Evolutionary conservation across 1,284 basidiomycete species (phyloP).

Genomic region (Apiotrichum laibachii): DNA sequence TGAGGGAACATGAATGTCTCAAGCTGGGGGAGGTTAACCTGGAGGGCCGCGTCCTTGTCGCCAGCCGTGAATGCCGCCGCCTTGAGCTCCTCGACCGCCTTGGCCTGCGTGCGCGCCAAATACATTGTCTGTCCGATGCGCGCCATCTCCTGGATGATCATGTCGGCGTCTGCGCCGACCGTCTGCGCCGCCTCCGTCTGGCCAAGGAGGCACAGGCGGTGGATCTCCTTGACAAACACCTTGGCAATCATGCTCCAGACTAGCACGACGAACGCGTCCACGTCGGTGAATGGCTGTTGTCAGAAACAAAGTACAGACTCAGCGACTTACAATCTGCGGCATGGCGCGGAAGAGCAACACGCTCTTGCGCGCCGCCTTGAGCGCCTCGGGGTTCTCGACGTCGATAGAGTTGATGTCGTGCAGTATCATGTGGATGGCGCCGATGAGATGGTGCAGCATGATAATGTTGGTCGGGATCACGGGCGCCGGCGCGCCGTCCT

Average conservation of each 20-base stretch:
- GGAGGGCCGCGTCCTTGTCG: not conserved
- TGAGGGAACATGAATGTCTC: conserved; percentile 21
- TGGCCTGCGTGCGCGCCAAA: conserved; percentile 36
- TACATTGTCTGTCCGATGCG: conserved; percentile 37
- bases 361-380: conserved; percentile 34
- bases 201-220: conserved; percentile 29
- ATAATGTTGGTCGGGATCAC: conserved; percentile 31
- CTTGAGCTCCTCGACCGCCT: conserved; percentile 38
- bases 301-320: not conserved
- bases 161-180: conserved; percentile 10
- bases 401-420: conserved; percentile 45
- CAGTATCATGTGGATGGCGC: conserved; percentile 37
- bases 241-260: conserved; percentile 46
- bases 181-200: conserved; percentile 19
- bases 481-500: conserved; percentile 31
- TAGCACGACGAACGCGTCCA: conserved; percentile 40
- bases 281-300: conserved; percentile 35
- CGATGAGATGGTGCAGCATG: conserved; percentile 42
- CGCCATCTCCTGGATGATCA: conserved; percentile 13
- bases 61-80: conserved; percentile 18
- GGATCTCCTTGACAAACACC: conserved; percentile 41
- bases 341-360: conserved; percentile 35
- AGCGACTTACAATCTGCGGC: conserved; percentile 35
- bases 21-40: conserved; percentile 3
- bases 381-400: conserved; percentile 37